A percentile compares a stretch with the other conserved stretches of the same genome.
Evolutionary conservation across 1,284 basidiomycete species (phyloP).

Genomic region (Boletus semigastroideus): DNA sequence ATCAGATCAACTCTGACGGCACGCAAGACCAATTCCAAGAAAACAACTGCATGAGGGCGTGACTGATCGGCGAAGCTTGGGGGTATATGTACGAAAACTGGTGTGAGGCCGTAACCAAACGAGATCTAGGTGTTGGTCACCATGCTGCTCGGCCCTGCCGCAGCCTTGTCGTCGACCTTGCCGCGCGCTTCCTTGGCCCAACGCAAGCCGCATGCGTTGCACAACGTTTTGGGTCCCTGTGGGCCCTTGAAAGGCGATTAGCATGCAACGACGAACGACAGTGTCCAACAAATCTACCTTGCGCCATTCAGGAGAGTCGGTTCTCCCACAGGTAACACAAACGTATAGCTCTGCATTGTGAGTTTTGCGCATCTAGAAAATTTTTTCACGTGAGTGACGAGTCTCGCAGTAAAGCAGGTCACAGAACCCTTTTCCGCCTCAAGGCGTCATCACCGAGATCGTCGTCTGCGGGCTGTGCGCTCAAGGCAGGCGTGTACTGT

Average conservation of each 20-base stretch:
- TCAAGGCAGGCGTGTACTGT: constrained; percentile 16
- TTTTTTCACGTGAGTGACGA: constrained; percentile 5
- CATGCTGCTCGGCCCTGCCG: constrained; percentile 21
- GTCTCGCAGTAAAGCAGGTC: background rate
- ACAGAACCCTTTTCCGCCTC: constrained; percentile 43
- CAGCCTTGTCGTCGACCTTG: constrained; percentile 35
- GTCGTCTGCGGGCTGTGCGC: constrained; percentile 25
- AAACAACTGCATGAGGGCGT: constrained; percentile 9
- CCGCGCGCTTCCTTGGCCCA: constrained; percentile 74
- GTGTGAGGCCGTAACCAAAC: background rate
- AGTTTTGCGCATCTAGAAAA: constrained; percentile 44
- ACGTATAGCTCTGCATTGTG: constrained; percentile 63
- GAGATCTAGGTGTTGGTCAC: constrained; percentile 14
- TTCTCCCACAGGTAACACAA: constrained; percentile 76
- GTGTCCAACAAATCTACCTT: constrained; percentile 48
- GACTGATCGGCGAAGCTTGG: constrained; percentile 4
- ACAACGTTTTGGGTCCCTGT: constrained; percentile 80
- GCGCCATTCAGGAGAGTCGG: constrained; percentile 82
- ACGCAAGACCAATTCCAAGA: constrained; percentile 20
- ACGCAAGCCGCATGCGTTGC: constrained; percentile 83
- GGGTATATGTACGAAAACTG: constrained; percentile 5
- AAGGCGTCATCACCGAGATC: constrained; percentile 27
- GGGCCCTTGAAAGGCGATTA: constrained; percentile 56
- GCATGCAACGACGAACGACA: constrained; percentile 9
- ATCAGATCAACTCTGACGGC: constrained; percentile 7